Conservation (phyloP, 1,139 yeast genomes). For the Pichia sp. region DNA sequence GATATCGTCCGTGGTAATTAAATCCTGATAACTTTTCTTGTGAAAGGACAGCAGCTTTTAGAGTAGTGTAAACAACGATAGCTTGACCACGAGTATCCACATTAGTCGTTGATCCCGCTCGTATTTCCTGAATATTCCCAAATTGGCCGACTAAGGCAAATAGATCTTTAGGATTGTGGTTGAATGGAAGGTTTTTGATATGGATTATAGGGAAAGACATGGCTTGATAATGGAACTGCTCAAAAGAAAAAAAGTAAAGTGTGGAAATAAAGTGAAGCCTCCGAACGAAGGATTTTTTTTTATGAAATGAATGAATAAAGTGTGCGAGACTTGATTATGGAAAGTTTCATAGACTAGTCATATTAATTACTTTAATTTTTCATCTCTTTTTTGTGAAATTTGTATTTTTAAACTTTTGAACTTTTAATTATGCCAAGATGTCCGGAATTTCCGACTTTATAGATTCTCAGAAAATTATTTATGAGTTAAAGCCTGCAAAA, state of each 20-base stretch:
- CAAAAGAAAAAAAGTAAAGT: neutral
- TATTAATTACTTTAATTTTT: too few species aligned
- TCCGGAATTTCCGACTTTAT: constrained; percentile 15
- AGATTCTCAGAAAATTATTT: constrained; percentile 29
- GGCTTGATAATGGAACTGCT: neutral
- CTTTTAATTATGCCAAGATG: constrained; percentile 9
- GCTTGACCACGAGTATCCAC: constrained; percentile 43
- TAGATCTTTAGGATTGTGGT: constrained; percentile 41
- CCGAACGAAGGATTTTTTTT: too few species aligned
- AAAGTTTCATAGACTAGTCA: too few species aligned
- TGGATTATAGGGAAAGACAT: constrained; percentile 42
- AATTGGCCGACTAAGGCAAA: constrained; percentile 51
- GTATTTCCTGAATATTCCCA: constrained; percentile 53
- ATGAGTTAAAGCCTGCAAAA: constrained; percentile 19
- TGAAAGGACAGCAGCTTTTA: constrained; percentile 45
- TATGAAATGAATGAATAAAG: too few species aligned
- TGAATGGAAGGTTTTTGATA: constrained; percentile 57
- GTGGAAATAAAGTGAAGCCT: too few species aligned
- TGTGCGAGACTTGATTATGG: too few species aligned
- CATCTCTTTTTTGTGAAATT: too few species aligned
- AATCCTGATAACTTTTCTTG: constrained; percentile 53
- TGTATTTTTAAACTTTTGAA: too few species aligned
- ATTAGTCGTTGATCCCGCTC: constrained; percentile 24
- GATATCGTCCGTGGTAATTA: constrained; percentile 53
- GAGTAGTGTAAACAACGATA: constrained; percentile 48